Evolutionary conservation across 306 rosid species (phyloP), one percentile per base, ranked within the genome.

Genomic region (Ochetophila trinervis): DNA sequence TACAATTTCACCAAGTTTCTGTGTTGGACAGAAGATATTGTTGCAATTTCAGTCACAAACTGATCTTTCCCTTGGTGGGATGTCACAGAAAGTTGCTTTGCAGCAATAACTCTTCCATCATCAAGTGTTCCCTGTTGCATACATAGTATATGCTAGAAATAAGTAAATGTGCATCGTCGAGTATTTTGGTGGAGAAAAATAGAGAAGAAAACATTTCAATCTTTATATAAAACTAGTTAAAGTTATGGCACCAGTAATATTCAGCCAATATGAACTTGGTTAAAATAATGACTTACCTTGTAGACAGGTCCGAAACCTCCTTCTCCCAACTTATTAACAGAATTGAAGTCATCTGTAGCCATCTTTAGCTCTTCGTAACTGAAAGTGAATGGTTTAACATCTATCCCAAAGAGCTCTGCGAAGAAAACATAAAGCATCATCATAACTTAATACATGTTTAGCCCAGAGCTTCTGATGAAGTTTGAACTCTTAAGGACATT

Each of bases 251-350:
- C 32, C 4, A 4, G 4, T 27, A 40, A 8, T 40, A 8, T 12
- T 40, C 45, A 8, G 54, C 4, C 20, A 49, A n/a, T 4, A 53
- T 23, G n/a, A 15, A 2, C 4, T 53, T 37, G 40, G 15, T 53
- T 45, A 65, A 22, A 78, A 24, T 50, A 23, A 23, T 35, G 30
- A 42, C 50, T 70, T 78, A 87, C 90, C 92, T 86, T 86, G 59
- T 63, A 82, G 57, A 90, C 95, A 51, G 95, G 90, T 77, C 97
- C 95, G 69, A 90, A 90, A 73, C 95, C 97, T 70, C 97, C 95
- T 62, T 91, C 91, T 55, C 97, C 89, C 54, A 88, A 86, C 73
- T 88, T 91, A 60, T 88, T 84, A 51, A 62, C 76, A 36, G 69
- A 17, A 71, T 63, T 73, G 60, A 87, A 84, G 80, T 91, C 95